Evolutionary conservation across 306 rosid species (phyloP).

Genomic region (Crotalaria pallida): DNA sequence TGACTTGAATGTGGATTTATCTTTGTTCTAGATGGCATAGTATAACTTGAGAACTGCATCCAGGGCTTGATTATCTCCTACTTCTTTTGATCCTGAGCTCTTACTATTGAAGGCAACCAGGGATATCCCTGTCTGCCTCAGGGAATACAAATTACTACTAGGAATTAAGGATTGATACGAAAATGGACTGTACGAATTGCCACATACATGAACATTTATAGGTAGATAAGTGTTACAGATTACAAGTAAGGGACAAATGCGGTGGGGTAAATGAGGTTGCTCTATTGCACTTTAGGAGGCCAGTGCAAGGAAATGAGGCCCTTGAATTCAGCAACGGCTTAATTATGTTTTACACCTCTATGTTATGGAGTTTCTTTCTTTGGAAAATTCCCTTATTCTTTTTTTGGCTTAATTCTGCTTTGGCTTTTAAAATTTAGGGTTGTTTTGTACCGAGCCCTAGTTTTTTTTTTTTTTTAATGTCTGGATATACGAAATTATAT

Average conservation of each 20-base stretch:
- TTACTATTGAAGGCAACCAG: slow-evolving; percentile 26
- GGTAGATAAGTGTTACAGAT: background rate
- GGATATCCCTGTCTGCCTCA: slow-evolving; percentile 17
- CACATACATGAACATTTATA: slow-evolving; percentile 16
- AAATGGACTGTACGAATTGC: slow-evolving; percentile 10
- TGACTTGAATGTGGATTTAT: too few species aligned
- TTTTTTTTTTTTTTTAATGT: too few species aligned
- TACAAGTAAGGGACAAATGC: slow-evolving; percentile 1
- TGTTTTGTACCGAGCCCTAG: too few species aligned
- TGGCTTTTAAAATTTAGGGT: too few species aligned
- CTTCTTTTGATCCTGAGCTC: slow-evolving; percentile 31
- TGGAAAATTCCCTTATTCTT: too few species aligned
- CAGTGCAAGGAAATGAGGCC: slow-evolving; percentile 24
- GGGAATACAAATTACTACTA: slow-evolving; percentile 14
- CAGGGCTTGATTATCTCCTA: slow-evolving; percentile 33
- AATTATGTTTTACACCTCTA: too few species aligned
- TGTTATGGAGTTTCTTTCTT: too few species aligned
- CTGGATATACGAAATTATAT: too few species aligned
- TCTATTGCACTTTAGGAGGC: slow-evolving; percentile 22
- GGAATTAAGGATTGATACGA: slow-evolving; percentile 4
- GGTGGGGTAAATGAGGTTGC: slow-evolving; percentile 15
- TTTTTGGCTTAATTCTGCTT: too few species aligned
- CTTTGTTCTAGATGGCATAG: slow-evolving; percentile 42
- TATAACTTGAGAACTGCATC: slow-evolving; percentile 42
- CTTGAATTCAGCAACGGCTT: slow-evolving; percentile 14